phyloP scores from a whole-genome alignment of 306 rosid genomes.

The Nissolia schottii region DNA sequence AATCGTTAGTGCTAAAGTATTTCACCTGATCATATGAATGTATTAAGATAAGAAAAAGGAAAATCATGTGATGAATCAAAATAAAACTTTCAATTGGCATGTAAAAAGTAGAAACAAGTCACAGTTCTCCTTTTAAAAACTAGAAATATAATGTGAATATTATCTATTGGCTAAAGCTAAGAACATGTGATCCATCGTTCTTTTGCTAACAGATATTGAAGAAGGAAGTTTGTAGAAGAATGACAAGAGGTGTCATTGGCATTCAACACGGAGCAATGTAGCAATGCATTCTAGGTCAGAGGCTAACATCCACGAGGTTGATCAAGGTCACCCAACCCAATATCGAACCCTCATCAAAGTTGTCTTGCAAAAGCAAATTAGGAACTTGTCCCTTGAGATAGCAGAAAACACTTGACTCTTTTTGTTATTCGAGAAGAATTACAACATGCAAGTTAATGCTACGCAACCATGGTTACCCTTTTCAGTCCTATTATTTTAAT shows the following conservation, averaged over 20 bases:
- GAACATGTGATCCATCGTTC: neutral
- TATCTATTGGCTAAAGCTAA: neutral
- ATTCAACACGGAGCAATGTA: conserved; percentile 19
- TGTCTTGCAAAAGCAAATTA: conserved; percentile 12
- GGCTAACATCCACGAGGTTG: conserved; percentile 33
- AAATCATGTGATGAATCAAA: neutral
- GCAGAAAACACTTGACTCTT: conserved; percentile 23
- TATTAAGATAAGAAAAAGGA: neutral
- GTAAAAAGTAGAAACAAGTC: too few species aligned
- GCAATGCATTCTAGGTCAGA: conserved; percentile 28
- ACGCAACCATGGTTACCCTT: conserved; percentile 23
- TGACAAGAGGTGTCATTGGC: neutral
- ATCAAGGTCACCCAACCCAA: neutral
- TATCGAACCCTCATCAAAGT: conserved; percentile 9
- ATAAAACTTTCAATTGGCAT: neutral
- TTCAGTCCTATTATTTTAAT: too few species aligned
- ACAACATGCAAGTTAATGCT: conserved; percentile 31
- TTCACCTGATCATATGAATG: neutral
- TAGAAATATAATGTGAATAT: neutral
- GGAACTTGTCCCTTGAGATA: conserved; percentile 26
- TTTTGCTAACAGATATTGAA: neutral
- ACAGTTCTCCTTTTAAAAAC: neutral
- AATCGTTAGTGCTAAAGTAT: neutral
- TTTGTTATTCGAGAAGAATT: conserved; percentile 11
- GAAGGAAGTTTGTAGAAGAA: neutral